These are phyloP conservation scores for Nematocida sp. DNA, from an alignment of 371 early-diverging fungal genomes.

Conservation along the genomic window DNA sequence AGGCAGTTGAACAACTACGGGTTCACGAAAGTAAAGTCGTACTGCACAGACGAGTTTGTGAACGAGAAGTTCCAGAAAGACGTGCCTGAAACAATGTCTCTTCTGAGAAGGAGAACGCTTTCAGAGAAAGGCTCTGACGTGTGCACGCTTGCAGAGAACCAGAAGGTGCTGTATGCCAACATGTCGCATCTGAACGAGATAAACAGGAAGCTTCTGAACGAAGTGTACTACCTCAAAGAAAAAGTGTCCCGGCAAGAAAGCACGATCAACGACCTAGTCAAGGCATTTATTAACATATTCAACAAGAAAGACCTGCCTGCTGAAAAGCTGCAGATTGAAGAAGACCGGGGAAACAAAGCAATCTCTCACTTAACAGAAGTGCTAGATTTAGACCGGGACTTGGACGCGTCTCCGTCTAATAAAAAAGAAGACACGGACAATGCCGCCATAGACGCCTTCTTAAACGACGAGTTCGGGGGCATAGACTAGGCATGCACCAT, in stretches of 20 bases:
- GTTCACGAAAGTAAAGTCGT: conserved; percentile 60
- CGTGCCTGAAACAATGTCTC: conserved; percentile 38
- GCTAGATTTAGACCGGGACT: too few relatives aligned
- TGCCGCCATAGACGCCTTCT: conserved; percentile 23
- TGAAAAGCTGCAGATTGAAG: conserved; percentile 22
- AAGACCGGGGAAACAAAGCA: conserved; percentile 7
- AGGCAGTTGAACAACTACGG: conserved; percentile 64
- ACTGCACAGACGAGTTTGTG: conserved; percentile 55
- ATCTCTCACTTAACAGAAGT: neutral
- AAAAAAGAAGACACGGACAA: neutral
- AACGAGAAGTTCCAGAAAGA: conserved; percentile 55
- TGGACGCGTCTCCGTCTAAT: too few relatives aligned
- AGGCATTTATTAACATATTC: conserved; percentile 60
- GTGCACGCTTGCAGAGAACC: conserved; percentile 33
- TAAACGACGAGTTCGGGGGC: conserved; percentile 16
- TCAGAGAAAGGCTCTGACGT: conserved; percentile 11
- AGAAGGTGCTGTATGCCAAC: conserved; percentile 31
- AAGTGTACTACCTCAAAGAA: conserved; percentile 57
- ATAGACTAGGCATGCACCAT: neutral
- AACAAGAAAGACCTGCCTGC: conserved; percentile 28
- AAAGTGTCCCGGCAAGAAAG: conserved; percentile 62
- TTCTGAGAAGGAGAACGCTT: conserved; percentile 39
- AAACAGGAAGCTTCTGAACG: conserved; percentile 54
- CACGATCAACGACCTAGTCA: conserved; percentile 61
- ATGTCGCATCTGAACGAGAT: conserved; percentile 49